phyloP scores from a whole-genome alignment of 2,329 filamentous ascomycete species.

The Colletotrichum tabaci region DNA sequence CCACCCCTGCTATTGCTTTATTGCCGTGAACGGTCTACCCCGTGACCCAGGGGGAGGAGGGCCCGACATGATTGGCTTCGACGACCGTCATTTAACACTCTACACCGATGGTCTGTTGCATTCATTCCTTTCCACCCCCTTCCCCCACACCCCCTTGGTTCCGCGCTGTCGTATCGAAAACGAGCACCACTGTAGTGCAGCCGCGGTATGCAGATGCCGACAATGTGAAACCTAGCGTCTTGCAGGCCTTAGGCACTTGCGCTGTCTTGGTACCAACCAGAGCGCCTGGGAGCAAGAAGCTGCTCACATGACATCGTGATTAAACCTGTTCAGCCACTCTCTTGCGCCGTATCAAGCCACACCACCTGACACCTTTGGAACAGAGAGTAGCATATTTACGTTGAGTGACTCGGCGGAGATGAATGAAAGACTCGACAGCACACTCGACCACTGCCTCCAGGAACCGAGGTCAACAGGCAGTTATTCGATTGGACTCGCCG shows the following conservation, averaged over 20 bases:
- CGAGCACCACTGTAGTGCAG: slow-evolving; percentile 3
- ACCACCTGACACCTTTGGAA: neutral
- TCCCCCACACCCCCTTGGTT: neutral
- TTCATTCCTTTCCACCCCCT: neutral
- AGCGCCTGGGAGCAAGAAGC: neutral
- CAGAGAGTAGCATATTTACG: neutral
- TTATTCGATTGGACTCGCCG: neutral
- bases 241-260: neutral
- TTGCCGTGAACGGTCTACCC: slow-evolving; percentile 8
- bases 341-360: neutral
- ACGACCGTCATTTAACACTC: neutral
- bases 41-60: neutral
- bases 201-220: slow-evolving; percentile 9
- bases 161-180: slow-evolving; percentile 3
- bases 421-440: neutral
- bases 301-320: no score
- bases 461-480: no score
- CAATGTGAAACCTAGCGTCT: slow-evolving; percentile 9
- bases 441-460: neutral
- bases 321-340: neutral
- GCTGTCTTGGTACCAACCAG: slow-evolving; percentile 2
- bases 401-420: neutral
- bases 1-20: slow-evolving; percentile 23
- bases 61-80: slow-evolving; percentile 9
- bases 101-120: neutral